Conservation (phyloP, 805 yeast species). For the Starmerella cellae region DNA sequence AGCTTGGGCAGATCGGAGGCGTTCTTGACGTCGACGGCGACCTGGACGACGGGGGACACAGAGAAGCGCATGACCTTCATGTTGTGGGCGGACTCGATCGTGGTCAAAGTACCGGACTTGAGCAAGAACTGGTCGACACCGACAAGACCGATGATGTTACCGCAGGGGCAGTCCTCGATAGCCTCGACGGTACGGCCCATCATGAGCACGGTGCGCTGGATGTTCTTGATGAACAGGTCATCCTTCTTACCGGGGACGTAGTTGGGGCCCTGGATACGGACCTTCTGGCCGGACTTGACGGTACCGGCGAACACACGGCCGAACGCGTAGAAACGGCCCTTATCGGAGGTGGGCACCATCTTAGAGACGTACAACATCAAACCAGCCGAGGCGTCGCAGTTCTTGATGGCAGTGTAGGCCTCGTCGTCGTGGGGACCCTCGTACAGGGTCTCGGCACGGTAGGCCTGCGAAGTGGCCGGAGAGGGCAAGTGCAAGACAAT, state of each 20-base stretch:
- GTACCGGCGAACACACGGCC: conserved; percentile 99
- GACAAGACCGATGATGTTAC: conserved; percentile 99
- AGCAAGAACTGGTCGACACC: conserved; percentile 99
- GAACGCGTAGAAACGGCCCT: conserved; percentile 99
- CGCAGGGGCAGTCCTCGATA: conserved; percentile 99
- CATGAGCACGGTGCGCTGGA: conserved; percentile 99
- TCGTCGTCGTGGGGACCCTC: conserved; percentile 94
- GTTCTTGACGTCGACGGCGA: conserved; percentile 99
- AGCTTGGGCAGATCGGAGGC: conserved; percentile 98
- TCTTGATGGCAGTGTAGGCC: conserved; percentile 80
- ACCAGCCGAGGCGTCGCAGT: conserved; percentile 97
- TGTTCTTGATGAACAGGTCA: conserved; percentile 89
- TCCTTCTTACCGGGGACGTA: conserved; percentile 97
- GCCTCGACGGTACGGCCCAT: conserved; percentile 98
- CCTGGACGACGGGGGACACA: conserved; percentile 99
- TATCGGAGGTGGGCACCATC: conserved; percentile 99
- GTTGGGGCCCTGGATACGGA: conserved; percentile 99
- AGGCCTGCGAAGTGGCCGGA: conserved; percentile 96
- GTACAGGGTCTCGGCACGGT: conserved; percentile 98
- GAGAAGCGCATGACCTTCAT: conserved; percentile 99
- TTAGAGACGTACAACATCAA: conserved; percentile 98
- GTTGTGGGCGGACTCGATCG: conserved; percentile 94
- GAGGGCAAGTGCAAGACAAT: conserved; percentile 97
- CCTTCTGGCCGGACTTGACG: conserved; percentile 96
- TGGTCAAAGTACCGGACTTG: conserved; percentile 98